These are phyloP conservation scores for Cyamopsis tetragonoloba DNA, from an alignment of 306 rosid genomes.

Conservation along the genomic window DNA sequence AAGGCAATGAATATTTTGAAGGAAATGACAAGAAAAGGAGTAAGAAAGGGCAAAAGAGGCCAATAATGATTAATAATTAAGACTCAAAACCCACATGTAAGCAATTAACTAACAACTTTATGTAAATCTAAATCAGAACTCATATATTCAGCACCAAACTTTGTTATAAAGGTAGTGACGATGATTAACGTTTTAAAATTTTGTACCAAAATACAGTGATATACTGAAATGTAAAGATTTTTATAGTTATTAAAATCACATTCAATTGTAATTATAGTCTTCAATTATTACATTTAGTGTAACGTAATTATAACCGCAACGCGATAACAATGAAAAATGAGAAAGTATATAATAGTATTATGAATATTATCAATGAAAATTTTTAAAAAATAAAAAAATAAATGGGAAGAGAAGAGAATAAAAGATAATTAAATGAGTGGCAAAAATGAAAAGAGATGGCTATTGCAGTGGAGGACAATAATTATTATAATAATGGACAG, in stretches of 20 bases:
- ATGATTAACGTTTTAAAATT: too few species aligned
- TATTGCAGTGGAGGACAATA: constrained; percentile 1
- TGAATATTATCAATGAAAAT: not conserved
- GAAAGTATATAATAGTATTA: not conserved
- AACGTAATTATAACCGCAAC: too few species aligned
- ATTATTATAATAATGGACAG: too few species aligned
- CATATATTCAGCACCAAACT: not conserved
- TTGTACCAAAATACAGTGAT: too few species aligned
- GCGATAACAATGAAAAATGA: too few species aligned
- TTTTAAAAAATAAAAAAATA: not conserved
- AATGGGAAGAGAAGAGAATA: not conserved
- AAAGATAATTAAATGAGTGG: not conserved
- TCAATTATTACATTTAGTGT: too few species aligned
- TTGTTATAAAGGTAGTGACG: constrained; percentile 24
- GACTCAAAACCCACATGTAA: constrained; percentile 38
- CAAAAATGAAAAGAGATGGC: constrained; percentile 26
- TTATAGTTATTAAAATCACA: too few species aligned
- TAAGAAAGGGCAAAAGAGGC: not conserved
- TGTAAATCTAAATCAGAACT: constrained; percentile 33
- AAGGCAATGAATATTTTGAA: constrained; percentile 11
- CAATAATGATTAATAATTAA: constrained; percentile 21
- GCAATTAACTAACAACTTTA: constrained; percentile 8
- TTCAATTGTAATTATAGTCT: too few species aligned
- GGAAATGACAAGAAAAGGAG: constrained; percentile 33
- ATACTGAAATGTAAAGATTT: too few species aligned